These are phyloP conservation scores for Cicer judaicum DNA, from an alignment of 306 rosid genomes.

Conservation along the genomic window DNA sequence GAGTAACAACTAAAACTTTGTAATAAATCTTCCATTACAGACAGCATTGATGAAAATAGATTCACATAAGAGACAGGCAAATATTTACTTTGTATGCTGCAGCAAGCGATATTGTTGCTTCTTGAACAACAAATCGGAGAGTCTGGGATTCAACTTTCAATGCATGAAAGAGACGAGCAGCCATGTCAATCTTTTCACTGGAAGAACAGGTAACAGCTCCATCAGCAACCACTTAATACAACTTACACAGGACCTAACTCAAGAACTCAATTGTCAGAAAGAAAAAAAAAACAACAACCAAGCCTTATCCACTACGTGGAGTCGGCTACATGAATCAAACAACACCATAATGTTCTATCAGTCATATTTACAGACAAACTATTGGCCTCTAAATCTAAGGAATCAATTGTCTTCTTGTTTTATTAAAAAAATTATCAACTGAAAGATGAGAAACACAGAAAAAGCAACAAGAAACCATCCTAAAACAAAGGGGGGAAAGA, in stretches of 20 bases:
- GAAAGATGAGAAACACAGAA: constrained; percentile 14
- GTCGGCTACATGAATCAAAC: background rate
- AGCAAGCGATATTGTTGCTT: constrained; percentile 86
- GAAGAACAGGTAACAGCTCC: constrained; percentile 40
- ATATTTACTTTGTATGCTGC: constrained; percentile 80
- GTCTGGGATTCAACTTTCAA: constrained; percentile 77
- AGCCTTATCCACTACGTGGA: background rate
- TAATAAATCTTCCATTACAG: constrained; percentile 6
- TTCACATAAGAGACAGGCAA: constrained; percentile 35
- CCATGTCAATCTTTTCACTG: constrained; percentile 90
- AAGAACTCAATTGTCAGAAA: background rate
- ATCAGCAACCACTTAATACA: constrained; percentile 33
- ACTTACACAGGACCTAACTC: constrained; percentile 29
- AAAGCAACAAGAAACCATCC: constrained; percentile 21
- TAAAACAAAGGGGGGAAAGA: background rate
- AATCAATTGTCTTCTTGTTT: constrained; percentile 14
- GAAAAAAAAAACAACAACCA: background rate
- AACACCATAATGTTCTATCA: background rate
- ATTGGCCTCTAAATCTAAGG: background rate
- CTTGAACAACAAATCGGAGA: constrained; percentile 84
- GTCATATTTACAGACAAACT: background rate
- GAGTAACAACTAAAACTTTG: constrained; percentile 17
- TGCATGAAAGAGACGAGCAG: constrained; percentile 82
- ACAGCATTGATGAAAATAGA: constrained; percentile 18
- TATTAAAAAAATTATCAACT: background rate